phyloP scores from a whole-genome alignment of 805 yeast genomes.

The Deakozyma indianensis region DNA sequence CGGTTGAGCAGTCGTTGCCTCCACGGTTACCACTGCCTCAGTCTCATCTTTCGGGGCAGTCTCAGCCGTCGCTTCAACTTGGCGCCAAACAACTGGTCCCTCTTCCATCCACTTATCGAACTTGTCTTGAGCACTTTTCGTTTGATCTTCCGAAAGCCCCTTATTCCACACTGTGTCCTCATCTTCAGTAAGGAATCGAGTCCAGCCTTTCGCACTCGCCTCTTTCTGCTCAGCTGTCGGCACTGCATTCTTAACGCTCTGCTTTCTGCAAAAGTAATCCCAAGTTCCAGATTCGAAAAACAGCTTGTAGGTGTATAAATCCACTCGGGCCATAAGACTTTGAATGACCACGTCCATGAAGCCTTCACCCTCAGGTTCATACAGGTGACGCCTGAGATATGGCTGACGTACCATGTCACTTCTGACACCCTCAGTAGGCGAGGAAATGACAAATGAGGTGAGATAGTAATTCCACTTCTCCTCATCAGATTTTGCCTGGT shows the following conservation, averaged over 20 bases:
- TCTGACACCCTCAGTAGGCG: constrained; percentile 93
- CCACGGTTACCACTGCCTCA: neutral
- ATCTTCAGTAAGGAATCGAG: constrained; percentile 29
- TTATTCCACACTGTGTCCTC: constrained; percentile 15
- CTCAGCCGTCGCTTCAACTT: neutral
- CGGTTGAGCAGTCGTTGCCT: neutral
- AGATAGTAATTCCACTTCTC: constrained; percentile 88
- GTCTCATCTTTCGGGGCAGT: neutral
- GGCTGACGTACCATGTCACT: constrained; percentile 67
- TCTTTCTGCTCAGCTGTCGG: constrained; percentile 3
- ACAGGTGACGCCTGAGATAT: constrained; percentile 39
- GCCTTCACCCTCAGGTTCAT: constrained; percentile 14
- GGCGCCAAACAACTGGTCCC: constrained; percentile 13
- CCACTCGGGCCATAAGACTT: constrained; percentile 61
- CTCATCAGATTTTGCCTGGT: constrained; percentile 51
- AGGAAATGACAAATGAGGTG: constrained; percentile 84
- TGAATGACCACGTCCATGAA: constrained; percentile 46
- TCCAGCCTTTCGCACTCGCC: constrained; percentile 40
- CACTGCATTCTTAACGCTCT: constrained; percentile 25
- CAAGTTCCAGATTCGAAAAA: constrained; percentile 66
- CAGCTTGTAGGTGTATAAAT: constrained; percentile 63
- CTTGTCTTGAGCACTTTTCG: constrained; percentile 11
- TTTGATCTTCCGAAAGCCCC: neutral
- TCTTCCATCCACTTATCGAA: constrained; percentile 12
- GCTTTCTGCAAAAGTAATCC: constrained; percentile 61